A percentile compares a stretch with the other conserved stretches of the same genome.
Conservation (phyloP, 352 stramenopile species). For the Pythium sp. region DNA sequence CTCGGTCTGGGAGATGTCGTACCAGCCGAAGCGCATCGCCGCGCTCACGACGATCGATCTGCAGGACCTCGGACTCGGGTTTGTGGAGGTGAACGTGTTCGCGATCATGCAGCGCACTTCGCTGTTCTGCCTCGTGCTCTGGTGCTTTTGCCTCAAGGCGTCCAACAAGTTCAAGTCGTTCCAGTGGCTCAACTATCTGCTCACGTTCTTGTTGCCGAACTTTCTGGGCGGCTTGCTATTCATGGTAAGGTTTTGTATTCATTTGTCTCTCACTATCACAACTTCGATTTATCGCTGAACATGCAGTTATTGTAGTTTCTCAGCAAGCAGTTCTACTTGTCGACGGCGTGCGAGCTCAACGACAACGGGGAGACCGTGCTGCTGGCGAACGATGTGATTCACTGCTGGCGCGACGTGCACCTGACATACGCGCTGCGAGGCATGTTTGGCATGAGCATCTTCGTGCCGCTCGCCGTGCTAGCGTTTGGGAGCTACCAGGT, state of each 20-base stretch:
- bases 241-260: conserved; percentile 17
- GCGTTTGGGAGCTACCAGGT: conserved; percentile 39
- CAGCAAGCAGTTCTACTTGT: conserved; percentile 34
- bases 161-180: conserved; percentile 43
- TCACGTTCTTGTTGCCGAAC: conserved; percentile 37
- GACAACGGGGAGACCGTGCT: conserved; percentile 18
- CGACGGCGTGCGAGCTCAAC: conserved; percentile 23
- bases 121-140: conserved; percentile 26
- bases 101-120: conserved; percentile 24
- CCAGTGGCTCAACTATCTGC: conserved; percentile 33
- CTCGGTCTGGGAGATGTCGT: conserved; percentile 33
- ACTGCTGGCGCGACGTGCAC: conserved; percentile 27
- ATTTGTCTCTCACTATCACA: too few relatives aligned
- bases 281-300: too few relatives aligned
- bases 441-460: conserved; percentile 39
- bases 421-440: conserved; percentile 25
- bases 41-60: conserved; percentile 33
- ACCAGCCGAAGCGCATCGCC: conserved; percentile 26
- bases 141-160: conserved; percentile 39
- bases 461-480: conserved; percentile 34
- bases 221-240: conserved; percentile 28
- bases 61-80: conserved; percentile 26
- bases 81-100: conserved; percentile 22
- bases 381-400: conserved; percentile 27
- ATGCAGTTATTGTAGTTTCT: conserved; percentile 21